phyloP scores from a whole-genome alignment of 1,284 basidiomycete species.

The Marasmius tenuissimus region DNA sequence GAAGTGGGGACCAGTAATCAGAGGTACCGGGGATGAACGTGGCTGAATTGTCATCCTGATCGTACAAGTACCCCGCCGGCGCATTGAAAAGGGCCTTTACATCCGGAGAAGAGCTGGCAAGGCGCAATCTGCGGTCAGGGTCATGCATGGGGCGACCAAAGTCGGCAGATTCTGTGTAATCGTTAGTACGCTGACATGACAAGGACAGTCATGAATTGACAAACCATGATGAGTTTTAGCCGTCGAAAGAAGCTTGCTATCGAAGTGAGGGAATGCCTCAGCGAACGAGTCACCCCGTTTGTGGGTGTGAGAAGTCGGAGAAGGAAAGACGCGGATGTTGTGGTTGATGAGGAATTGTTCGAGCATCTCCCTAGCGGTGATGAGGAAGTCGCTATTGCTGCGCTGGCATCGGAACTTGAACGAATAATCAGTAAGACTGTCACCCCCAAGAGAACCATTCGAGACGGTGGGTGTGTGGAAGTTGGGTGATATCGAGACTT shows the following conservation, averaged over 20 bases:
- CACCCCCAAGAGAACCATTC: constrained; percentile 39
- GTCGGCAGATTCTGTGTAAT: constrained; percentile 66
- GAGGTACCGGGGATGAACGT: constrained; percentile 53
- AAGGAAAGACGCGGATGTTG: constrained; percentile 77
- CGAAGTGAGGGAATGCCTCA: constrained; percentile 95
- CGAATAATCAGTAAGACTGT: constrained; percentile 73
- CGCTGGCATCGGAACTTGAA: constrained; percentile 96
- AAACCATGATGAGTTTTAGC: constrained; percentile 68
- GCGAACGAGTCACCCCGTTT: constrained; percentile 91
- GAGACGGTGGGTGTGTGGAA: constrained; percentile 48
- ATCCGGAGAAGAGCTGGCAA: constrained; percentile 88
- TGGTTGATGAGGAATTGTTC: constrained; percentile 90
- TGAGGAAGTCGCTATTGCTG: constrained; percentile 90
- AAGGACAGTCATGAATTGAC: constrained; percentile 21
- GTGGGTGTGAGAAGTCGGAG: constrained; percentile 71
- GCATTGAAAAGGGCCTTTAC: constrained; percentile 94
- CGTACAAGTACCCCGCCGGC: constrained; percentile 72
- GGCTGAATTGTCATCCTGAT: constrained; percentile 61
- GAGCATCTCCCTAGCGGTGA: constrained; percentile 87
- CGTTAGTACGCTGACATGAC: neutral
- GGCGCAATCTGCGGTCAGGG: constrained; percentile 73
- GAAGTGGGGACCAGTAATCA: constrained; percentile 76
- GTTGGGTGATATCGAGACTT: constrained; percentile 85
- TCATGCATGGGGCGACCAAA: constrained; percentile 64
- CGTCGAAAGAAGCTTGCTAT: constrained; percentile 88